Evolutionary conservation across 805 yeast genomes (phyloP).

Genomic region (Saturnispora hagleri): DNA sequence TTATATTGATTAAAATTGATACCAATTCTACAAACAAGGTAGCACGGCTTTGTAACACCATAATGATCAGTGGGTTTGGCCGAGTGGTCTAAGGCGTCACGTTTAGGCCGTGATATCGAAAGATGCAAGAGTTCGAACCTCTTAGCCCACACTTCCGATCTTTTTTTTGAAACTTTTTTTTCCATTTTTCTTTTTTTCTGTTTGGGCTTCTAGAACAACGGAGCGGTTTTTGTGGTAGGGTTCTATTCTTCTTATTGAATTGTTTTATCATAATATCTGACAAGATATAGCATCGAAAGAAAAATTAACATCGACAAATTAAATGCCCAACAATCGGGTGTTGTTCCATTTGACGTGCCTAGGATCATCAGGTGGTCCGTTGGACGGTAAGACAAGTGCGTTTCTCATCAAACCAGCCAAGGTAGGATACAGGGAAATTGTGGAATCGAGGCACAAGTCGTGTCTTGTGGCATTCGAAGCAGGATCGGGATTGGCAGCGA

Average conservation of each 20-base stretch:
- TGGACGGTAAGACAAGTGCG: conserved; percentile 61
- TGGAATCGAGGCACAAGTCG: conserved; percentile 19
- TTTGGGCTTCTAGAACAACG: background rate
- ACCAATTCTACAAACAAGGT: too few relatives aligned
- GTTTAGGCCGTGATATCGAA: conserved; percentile 23
- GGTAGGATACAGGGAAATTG: conserved; percentile 30
- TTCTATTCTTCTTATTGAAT: background rate
- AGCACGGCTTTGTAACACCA: background rate
- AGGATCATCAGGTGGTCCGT: conserved; percentile 84
- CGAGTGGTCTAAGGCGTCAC: conserved; percentile 25
- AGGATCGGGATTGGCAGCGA: conserved; percentile 59
- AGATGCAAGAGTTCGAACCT: conserved; percentile 25
- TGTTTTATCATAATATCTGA: background rate
- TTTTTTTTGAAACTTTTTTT: conserved; percentile 1
- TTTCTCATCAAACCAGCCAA: conserved; percentile 51
- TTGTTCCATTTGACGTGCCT: conserved; percentile 38
- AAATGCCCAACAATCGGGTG: background rate
- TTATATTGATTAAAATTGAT: too few relatives aligned
- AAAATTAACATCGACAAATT: background rate
- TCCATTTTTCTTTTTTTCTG: background rate
- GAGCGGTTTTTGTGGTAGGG: background rate
- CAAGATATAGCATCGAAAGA: background rate
- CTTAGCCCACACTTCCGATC: conserved; percentile 18
- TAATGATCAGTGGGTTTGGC: conserved; percentile 19
- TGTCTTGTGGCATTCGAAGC: conserved; percentile 62